Conservation (phyloP, 1,139 yeast species). For the Debaryomycetaceae sp. region DNA sequence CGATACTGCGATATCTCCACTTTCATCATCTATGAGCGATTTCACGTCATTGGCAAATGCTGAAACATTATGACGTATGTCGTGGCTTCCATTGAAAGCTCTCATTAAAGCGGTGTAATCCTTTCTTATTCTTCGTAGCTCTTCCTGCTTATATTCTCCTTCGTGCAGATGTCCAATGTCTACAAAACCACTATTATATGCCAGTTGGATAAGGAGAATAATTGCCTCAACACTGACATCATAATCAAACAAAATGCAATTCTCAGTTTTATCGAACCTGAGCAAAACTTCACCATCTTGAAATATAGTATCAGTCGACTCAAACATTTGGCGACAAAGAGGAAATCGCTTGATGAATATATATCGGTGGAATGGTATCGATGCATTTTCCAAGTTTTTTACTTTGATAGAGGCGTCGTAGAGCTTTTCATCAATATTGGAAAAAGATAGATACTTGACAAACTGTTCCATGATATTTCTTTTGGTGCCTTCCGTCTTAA, state of each 20-base stretch:
- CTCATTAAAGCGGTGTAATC: constrained; percentile 17
- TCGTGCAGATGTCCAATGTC: constrained; percentile 16
- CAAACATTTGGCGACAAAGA: constrained; percentile 20
- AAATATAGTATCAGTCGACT: constrained; percentile 14
- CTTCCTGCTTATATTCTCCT: constrained; percentile 15
- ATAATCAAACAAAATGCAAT: constrained; percentile 13
- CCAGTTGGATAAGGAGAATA: constrained; percentile 29
- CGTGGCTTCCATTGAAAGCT: constrained; percentile 16
- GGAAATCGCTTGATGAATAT: constrained; percentile 27
- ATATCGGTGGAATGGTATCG: constrained; percentile 29
- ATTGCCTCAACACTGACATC: constrained; percentile 23
- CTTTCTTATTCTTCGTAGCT: constrained; percentile 16
- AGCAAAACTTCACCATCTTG: constrained; percentile 20
- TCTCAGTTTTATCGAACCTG: constrained; percentile 11
- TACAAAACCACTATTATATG: constrained; percentile 29
- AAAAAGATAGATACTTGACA: not conserved
- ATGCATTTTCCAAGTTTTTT: constrained; percentile 12
- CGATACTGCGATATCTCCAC: constrained; percentile 22
- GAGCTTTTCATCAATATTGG: constrained; percentile 8
- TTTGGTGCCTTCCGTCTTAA: not conserved
- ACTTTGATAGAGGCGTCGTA: constrained; percentile 25
- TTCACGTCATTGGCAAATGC: constrained; percentile 8
- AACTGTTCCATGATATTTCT: not conserved
- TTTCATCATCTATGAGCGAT: constrained; percentile 9
- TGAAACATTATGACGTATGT: constrained; percentile 7